Evolutionary conservation across 2,329 filamentous ascomycete genomes (phyloP), one percentile per base, ranked within the genome.

Genomic region (Aspergillus spinulosporus): DNA sequence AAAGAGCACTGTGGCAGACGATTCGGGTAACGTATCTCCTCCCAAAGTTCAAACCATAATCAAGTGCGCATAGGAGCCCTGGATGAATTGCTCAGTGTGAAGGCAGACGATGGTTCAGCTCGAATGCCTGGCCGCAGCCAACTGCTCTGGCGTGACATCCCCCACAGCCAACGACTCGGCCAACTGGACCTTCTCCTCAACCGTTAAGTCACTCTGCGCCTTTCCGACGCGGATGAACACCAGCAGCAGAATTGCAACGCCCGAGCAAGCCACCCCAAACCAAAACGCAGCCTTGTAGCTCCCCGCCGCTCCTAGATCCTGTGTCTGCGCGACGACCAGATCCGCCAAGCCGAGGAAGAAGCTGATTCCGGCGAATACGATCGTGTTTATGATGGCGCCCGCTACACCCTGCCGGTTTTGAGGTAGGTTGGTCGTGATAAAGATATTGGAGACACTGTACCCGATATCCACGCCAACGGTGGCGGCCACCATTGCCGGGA

Each of bases 281-380:
- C 56, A 58, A 47, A 58, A 58, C 14, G 51, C 56, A 15, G 47
- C 56, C n/a, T 58, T 58, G n/a, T 58, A 58, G n/a, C 56, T 58
- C 14, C 56, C 26, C 21, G 46, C 37, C 42, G 26, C 5, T 1
- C 56, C 51, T 1, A 58, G 28, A 21, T 53, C n/a, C 21, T 31
- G 14, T 6, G 56, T 58, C 26, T 54, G 39, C 9, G 51, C 32
- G 5, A 51, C 56, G 3, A 45, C 39, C 12, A 54, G 12, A 43
- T 58, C 56, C 11, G 56, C 51, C 40, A 58, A 3, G 2, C 56
- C 56, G 3, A 58, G 39, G 34, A 58, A 58, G 34, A 58, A 54
- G 12, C 56, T 58, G 14, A 58, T 58, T 12, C 56, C 56, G 3
- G 44, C 45, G 29, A 54, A 58, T 1, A 58, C 56, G 28, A 54